These are phyloP conservation scores for Lasiosphaeriaceae sp. DNA, from an alignment of 495 filamentous ascomycete species.

Conservation along the genomic window DNA sequence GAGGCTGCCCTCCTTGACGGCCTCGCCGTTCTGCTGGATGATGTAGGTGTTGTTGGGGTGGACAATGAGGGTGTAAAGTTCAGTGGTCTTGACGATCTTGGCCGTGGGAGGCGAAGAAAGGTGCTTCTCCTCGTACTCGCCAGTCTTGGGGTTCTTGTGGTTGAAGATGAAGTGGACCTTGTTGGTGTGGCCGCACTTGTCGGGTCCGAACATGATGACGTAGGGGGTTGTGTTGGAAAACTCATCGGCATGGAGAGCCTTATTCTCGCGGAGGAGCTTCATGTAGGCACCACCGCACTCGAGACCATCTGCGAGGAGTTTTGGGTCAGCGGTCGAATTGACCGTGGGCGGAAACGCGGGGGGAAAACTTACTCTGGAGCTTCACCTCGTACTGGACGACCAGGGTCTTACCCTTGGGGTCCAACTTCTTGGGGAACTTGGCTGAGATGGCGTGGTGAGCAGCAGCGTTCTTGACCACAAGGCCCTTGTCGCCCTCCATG, in stretches of 20 bases:
- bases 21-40: constrained; percentile 84
- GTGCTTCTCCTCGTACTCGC: constrained; percentile 99
- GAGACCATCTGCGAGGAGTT: constrained; percentile 63
- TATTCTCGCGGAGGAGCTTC: constrained; percentile 98
- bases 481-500: constrained; percentile 92
- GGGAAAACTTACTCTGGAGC: constrained; percentile 75
- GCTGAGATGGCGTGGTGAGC: constrained; percentile 99
- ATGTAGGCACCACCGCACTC: constrained; percentile 99
- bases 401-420: constrained; percentile 93
- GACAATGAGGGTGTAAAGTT: constrained; percentile 94
- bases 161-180: constrained; percentile 99
- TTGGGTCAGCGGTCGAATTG: constrained; percentile 12
- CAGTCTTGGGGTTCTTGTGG: constrained; percentile 99
- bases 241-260: constrained; percentile 92
- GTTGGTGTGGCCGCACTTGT: constrained; percentile 99
- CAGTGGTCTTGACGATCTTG: constrained; percentile 82
- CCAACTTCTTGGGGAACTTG: constrained; percentile 94
- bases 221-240: constrained; percentile 98
- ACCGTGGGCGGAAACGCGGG: neutral
- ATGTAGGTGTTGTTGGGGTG: constrained; percentile 92
- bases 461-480: constrained; percentile 94
- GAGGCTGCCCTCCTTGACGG: constrained; percentile 81
- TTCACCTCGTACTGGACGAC: constrained; percentile 99
- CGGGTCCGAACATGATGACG: constrained; percentile 99
- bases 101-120: constrained; percentile 78